Evolutionary conservation across 805 yeast genomes (phyloP).

Genomic region (Hanseniaspora meyeri): DNA sequence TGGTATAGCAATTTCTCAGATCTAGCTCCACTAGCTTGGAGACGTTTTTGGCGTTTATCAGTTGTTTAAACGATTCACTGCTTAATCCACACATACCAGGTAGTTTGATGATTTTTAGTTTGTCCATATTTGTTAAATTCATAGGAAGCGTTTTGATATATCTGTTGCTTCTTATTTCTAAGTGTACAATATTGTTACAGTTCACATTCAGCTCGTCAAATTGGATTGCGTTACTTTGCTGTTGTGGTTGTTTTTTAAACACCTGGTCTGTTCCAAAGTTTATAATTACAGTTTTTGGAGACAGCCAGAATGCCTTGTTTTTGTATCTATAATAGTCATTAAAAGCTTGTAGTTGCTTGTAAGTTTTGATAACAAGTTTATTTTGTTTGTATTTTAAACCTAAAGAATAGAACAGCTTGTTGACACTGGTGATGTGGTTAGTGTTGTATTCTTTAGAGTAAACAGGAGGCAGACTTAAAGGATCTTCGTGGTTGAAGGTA

Average conservation of each 20-base stretch:
- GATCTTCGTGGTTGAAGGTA: constrained; percentile 9
- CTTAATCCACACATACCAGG: constrained; percentile 8
- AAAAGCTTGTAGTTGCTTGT: constrained; percentile 7
- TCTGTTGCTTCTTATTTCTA: constrained; percentile 12
- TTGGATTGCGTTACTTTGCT: neutral
- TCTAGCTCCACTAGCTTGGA: neutral
- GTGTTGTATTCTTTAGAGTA: constrained; percentile 8
- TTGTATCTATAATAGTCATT: constrained; percentile 10
- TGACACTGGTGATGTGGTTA: neutral
- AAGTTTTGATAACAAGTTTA: constrained; percentile 8
- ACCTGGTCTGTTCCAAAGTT: constrained; percentile 10
- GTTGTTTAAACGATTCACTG: neutral
- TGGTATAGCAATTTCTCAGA: constrained; percentile 11
- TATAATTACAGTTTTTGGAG: constrained; percentile 12
- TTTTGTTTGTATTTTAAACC: constrained; percentile 4
- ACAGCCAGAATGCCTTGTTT: neutral
- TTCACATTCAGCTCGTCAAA: constrained; percentile 5
- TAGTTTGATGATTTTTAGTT: neutral
- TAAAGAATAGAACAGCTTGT: constrained; percentile 8
- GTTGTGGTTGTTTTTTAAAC: constrained; percentile 2
- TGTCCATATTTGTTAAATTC: neutral
- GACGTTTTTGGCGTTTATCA: neutral
- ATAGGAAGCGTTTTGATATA: neutral
- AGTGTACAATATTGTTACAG: constrained; percentile 9
- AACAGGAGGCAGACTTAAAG: constrained; percentile 2